Conservation (phyloP, 345 rosid species). For the Sisymbrium irio region DNA sequence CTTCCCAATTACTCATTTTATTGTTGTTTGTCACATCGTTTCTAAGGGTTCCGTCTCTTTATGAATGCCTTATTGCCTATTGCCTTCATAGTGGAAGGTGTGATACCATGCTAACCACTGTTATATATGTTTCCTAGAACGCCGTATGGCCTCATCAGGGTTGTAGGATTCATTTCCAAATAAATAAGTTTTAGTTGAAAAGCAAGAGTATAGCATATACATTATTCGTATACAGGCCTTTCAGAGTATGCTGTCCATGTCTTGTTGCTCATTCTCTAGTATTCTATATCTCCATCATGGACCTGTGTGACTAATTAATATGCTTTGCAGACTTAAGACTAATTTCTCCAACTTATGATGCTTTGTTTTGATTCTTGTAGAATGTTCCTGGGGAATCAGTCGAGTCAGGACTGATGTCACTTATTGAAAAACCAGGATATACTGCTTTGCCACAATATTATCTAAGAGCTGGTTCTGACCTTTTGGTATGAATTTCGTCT, state of each 20-base stretch:
- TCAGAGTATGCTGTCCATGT: background rate
- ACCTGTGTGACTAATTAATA: background rate
- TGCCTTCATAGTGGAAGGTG: background rate
- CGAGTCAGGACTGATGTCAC: conserved; percentile 53
- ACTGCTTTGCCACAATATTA: conserved; percentile 70
- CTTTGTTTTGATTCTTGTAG: conserved; percentile 39
- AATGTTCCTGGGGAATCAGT: conserved; percentile 69
- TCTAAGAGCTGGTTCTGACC: conserved; percentile 75
- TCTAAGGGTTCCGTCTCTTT: background rate
- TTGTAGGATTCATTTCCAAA: conserved; percentile 1
- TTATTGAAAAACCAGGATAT: conserved; percentile 62
- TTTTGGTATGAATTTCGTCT: conserved; percentile 57
- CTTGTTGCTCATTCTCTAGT: conserved; percentile 1
- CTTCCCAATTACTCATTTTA: background rate
- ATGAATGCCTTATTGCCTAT: background rate
- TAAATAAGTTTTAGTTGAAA: background rate
- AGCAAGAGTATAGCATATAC: background rate
- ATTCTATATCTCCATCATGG: conserved; percentile 1
- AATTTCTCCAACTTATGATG: conserved; percentile 7
- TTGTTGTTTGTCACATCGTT: conserved; percentile 8
- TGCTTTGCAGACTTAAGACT: background rate
- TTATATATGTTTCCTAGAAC: background rate
- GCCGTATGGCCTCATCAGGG: background rate
- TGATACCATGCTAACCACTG: background rate
- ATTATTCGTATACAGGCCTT: background rate